Conservation (phyloP, 768 basidiomycete species). For the Lactarius deliciosus region DNA sequence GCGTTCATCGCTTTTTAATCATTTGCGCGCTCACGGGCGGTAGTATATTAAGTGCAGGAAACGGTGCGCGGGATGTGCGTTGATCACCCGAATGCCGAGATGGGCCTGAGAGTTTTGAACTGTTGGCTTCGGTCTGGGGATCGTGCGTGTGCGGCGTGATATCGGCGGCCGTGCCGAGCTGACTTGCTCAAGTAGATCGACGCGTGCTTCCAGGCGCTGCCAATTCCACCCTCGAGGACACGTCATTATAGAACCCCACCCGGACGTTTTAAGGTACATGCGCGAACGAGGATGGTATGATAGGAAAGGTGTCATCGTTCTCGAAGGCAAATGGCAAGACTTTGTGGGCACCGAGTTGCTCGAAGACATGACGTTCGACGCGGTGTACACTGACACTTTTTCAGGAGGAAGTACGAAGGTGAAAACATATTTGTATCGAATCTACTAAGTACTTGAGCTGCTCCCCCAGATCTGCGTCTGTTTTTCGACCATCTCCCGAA, state of each 20-base stretch:
- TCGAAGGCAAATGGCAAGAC: conserved; percentile 96
- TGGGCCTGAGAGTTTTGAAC: conserved; percentile 72
- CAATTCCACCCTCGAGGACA: conserved; percentile 64
- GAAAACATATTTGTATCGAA: conserved; percentile 21
- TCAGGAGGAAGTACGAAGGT: conserved; percentile 82
- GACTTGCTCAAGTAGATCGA: conserved; percentile 61
- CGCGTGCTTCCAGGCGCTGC: conserved; percentile 66
- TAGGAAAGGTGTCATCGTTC: conserved; percentile 70
- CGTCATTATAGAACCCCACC: conserved; percentile 93
- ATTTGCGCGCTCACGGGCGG: conserved; percentile 30
- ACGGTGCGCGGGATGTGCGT: conserved; percentile 68
- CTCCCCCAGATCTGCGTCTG: conserved; percentile 54
- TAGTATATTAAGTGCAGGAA: conserved; percentile 56
- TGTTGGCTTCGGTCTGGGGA: conserved; percentile 94
- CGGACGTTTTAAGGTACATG: conserved; percentile 86
- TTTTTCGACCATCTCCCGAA: conserved; percentile 84
- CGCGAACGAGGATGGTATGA: conserved; percentile 73
- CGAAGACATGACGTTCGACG: conserved; percentile 72
- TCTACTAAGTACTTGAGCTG: neutral
- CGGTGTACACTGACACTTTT: conserved; percentile 92
- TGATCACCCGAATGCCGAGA: conserved; percentile 45
- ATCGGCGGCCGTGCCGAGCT: neutral
- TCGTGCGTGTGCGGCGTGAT: conserved; percentile 49
- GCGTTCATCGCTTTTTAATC: conserved; percentile 29
- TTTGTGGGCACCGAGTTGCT: conserved; percentile 61